A percentile compares a stretch with the other conserved stretches of the same genome.
Conservation (phyloP, 176 grass and related monocot species). For the Areca catechu region DNA sequence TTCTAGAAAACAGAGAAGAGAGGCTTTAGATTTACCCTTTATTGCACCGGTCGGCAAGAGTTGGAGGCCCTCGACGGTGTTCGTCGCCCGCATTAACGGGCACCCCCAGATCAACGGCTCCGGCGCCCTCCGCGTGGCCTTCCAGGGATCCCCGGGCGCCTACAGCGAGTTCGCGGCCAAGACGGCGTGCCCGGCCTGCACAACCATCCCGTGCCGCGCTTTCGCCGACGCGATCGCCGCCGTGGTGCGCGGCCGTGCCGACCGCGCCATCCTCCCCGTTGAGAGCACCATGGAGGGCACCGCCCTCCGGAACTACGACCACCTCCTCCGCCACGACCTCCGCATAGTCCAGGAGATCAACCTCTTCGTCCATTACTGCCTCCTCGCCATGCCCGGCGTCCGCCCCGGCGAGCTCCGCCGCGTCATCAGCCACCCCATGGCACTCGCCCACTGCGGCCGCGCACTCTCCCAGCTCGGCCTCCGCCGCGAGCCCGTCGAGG, state of each 20-base stretch:
- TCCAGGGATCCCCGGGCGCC: conserved; percentile 70
- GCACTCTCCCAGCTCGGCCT: conserved; percentile 65
- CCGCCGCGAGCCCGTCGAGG: conserved; percentile 69
- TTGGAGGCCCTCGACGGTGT: background rate
- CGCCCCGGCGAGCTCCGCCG: conserved; percentile 63
- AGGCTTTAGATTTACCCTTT: too few species aligned
- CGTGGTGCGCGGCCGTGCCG: conserved; percentile 52
- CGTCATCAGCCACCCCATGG: conserved; percentile 96
- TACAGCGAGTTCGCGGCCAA: conserved; percentile 95
- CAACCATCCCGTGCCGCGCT: conserved; percentile 48
- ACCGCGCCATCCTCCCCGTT: conserved; percentile 69
- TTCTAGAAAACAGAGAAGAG: too few species aligned
- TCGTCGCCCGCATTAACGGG: conserved; percentile 28
- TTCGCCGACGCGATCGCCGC: conserved; percentile 66
- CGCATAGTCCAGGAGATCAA: conserved; percentile 72
- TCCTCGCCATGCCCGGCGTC: conserved; percentile 84
- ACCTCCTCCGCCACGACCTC: conserved; percentile 61
- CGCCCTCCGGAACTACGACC: conserved; percentile 76
- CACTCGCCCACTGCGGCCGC: conserved; percentile 84
- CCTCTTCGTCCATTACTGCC: conserved; percentile 93
- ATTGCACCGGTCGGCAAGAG: background rate
- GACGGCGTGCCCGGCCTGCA: conserved; percentile 67
- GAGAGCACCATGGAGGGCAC: conserved; percentile 93
- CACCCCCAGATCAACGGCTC: conserved; percentile 16
- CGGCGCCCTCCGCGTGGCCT: conserved; percentile 51